phyloP scores from a whole-genome alignment of 352 stramenopile genomes.

The Pythium brachiatum region DNA sequence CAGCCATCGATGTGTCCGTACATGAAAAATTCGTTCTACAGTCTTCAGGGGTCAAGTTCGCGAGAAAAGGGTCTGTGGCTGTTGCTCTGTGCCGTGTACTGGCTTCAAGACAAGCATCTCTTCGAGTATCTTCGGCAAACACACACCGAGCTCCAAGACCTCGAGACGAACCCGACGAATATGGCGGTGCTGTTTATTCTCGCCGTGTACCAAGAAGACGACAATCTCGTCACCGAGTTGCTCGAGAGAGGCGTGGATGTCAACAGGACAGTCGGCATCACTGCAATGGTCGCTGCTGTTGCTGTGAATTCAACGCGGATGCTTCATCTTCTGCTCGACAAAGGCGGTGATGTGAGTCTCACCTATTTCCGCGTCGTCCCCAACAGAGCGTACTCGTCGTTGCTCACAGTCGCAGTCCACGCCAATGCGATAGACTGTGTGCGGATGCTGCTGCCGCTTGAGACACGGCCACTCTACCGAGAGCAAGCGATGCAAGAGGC shows the following conservation, averaged over 20 bases:
- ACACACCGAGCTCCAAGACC: neutral
- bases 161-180: neutral
- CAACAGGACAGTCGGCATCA: neutral
- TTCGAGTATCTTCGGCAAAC: neutral
- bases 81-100: neutral
- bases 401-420: neutral
- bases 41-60: too few species aligned
- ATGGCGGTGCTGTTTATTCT: neutral
- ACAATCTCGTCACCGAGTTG: neutral
- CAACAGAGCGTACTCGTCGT: too few species aligned
- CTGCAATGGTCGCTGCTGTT: neutral
- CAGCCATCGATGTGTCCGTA: too few species aligned
- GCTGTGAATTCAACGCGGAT: neutral
- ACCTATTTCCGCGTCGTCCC: neutral
- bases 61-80: neutral
- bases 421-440: neutral
- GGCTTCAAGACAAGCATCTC: neutral
- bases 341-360: neutral
- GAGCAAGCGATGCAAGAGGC: neutral
- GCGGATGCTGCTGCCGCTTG: neutral
- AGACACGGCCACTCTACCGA: neutral
- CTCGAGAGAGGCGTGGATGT: neutral
- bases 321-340: neutral
- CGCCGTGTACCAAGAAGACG: neutral
- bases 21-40: too few species aligned